Percentiles rank a stretch among this genome's conserved stretches.
These are phyloP conservation scores for Saccharomycopsis babjevae DNA, from an alignment of 805 yeast species.

Conservation along the genomic window DNA sequence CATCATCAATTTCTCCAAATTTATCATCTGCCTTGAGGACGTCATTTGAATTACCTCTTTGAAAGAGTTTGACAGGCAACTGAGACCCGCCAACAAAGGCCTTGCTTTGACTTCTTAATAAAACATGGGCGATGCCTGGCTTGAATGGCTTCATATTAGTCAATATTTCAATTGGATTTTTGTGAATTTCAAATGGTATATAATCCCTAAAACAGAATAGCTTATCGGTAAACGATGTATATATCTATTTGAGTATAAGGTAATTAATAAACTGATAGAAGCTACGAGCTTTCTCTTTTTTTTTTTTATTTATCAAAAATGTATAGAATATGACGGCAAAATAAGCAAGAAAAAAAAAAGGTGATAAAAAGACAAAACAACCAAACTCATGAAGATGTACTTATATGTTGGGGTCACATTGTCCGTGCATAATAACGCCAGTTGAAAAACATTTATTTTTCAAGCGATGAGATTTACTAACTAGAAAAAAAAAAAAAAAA, in stretches of 20 bases:
- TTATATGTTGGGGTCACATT: background rate
- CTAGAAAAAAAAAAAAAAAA: background rate
- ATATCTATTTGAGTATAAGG: no score
- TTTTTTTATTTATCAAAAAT: no score
- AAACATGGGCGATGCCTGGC: background rate
- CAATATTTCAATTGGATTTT: no score
- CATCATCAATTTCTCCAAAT: conserved; percentile 45
- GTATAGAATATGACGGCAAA: background rate
- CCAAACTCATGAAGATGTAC: background rate
- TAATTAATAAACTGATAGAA: no score
- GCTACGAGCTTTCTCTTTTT: no score
- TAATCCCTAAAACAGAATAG: no score
- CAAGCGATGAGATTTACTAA: background rate
- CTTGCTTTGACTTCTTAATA: background rate
- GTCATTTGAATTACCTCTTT: conserved; percentile 8
- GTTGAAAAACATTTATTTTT: background rate
- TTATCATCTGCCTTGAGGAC: conserved; percentile 32
- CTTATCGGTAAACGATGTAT: no score
- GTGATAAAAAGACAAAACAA: background rate
- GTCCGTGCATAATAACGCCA: background rate
- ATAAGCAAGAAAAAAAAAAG: background rate
- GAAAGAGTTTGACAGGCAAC: background rate
- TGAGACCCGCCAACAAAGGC: background rate
- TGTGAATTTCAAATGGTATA: no score
- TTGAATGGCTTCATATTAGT: no score